Base-by-base conservation (phyloP, 495 filamentous ascomycete genomes). In the Podospora pseudopauciseta region DNA sequence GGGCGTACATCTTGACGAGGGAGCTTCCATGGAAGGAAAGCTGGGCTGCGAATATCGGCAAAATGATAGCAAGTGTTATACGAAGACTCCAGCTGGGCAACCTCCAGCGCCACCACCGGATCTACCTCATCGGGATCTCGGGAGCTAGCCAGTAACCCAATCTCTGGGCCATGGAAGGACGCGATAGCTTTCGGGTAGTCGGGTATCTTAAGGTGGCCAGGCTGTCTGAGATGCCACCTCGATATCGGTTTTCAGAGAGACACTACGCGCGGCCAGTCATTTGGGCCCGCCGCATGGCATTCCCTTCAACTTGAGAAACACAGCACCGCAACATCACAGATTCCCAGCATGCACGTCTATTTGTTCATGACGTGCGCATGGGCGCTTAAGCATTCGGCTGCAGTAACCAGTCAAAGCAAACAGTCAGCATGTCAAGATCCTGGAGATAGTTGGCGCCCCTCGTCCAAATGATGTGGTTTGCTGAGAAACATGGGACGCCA, bases 301-400 rank as follows among this genome's bases (percentile, higher is more conserved):
- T 49, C 15, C 39, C 39, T 49, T 49, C 39, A 49, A 49, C 39
- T 49, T 49, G 39, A 49, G 34, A 11, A 39, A 39, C 34, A 39
- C 6, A 39, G 34, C 34, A 39, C 11, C 11, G 34, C 34, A 39
- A 11, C 34, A 39, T 39, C 3, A 5, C 3, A 5, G 2, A 39
- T 7, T 18, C 28, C 5, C 30, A 19, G 27, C 28, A 67, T 32
- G 60, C 39, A 20, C 55, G 66, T 18, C 59, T 55, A 65, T 63
- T 60, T n/a, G 63, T 49, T 59, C 63, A 72, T 72, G 70, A 69
- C 70, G 66, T 67, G 62, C 60, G 63, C 64, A 57, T 49, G 64
- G 62, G 70, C 70, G 70, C 70, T 72, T 72, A 68, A 54, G 58
- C 61, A 56, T 15, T 13, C 28, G 5, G 5, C 49, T 28, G 30